Conservation (phyloP, 495 filamentous ascomycete genomes). For the Aspergillus ostianus region DNA sequence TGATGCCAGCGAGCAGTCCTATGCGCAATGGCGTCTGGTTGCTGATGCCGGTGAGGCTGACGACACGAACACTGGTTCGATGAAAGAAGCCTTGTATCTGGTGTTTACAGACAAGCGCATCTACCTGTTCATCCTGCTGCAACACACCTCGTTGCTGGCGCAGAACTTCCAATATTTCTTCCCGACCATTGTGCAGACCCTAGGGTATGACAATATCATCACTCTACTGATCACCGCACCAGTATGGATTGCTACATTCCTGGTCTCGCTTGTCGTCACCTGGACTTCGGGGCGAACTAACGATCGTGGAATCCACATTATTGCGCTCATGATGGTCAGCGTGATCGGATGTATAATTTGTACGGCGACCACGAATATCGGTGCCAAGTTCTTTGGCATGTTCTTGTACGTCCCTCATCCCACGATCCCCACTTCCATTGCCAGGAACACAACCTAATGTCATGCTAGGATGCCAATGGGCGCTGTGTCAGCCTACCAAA, state of each 20-base stretch:
- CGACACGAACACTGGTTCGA: conserved; percentile 23
- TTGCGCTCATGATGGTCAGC: conserved; percentile 61
- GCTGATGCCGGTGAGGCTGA: conserved; percentile 79
- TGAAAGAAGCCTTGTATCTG: conserved; percentile 27
- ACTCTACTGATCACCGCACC: conserved; percentile 76
- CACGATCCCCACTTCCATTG: conserved; percentile 40
- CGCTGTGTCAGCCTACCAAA: conserved; percentile 61
- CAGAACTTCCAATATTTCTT: conserved; percentile 80
- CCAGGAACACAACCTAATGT: conserved; percentile 4
- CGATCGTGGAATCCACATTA: conserved; percentile 74
- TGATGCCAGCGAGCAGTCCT: conserved; percentile 60
- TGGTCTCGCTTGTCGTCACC: conserved; percentile 67
- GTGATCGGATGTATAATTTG: conserved; percentile 70
- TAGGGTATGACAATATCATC: conserved; percentile 61
- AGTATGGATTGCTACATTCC: conserved; percentile 70
- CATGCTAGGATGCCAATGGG: conserved; percentile 46
- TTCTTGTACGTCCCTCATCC: conserved; percentile 50
- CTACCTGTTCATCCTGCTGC: conserved; percentile 37
- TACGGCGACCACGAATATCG: conserved; percentile 61
- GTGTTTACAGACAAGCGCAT: conserved; percentile 36
- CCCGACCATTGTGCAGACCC: conserved; percentile 72
- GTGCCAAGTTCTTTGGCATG: conserved; percentile 72
- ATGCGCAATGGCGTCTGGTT: conserved; percentile 69
- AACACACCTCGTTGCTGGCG: conserved; percentile 35
- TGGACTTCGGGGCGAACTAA: conserved; percentile 73